Evolutionary conservation across 129 eudicot species (phyloP), one percentile per base, ranked within the genome.

Genomic region (Kitagawia praeruptora): DNA sequence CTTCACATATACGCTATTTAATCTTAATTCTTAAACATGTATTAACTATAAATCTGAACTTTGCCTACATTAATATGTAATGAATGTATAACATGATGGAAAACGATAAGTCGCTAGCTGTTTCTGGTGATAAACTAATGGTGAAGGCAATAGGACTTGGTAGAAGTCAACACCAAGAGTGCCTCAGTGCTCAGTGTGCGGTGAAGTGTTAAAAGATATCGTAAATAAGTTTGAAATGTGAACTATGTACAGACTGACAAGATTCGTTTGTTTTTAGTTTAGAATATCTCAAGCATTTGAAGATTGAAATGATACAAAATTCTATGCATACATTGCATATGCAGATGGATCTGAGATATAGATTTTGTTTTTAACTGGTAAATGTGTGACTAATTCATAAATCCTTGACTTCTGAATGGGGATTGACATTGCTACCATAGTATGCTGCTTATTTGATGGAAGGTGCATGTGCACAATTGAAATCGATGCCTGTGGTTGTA

Each of bases 101-200:
- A 54, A 56, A 41, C 64, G 64, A 19, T 34, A 40, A 27, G 48
- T 19, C 45, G 41, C n/a, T n/a, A n/a, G n/a, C 40, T 64, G 12
- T 37, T 51, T 49, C 38, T 13, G 37, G n/a, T 40, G 19, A 16
- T 44, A 10, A 40, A 41, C 71, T 73, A 80, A 39, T 80, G 83
- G 45, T 73, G 79, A 47, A 74, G 83, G 83, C 42, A n/a, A 28
- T 70, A 64, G 54, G 34, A 44, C 72, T 56, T 48, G 12, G 49
- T 45, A 75, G 75, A 61, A 75, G 79, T 81, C 83, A 81, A 58
- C 75, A 75, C 48, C 40, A 41, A 44, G 63, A 12, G 42, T 74
- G 28, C 66, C 75, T 81, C 75, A 58, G 34, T 58, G 66, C 75
- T 81, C 75, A 58, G 34, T 58, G 66, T 9, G 61, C 61, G 61